A percentile compares a stretch with the other conserved stretches of the same genome.
Evolutionary conservation across 1,284 basidiomycete species (phyloP).

Genomic region (Puccinia novopanici): DNA sequence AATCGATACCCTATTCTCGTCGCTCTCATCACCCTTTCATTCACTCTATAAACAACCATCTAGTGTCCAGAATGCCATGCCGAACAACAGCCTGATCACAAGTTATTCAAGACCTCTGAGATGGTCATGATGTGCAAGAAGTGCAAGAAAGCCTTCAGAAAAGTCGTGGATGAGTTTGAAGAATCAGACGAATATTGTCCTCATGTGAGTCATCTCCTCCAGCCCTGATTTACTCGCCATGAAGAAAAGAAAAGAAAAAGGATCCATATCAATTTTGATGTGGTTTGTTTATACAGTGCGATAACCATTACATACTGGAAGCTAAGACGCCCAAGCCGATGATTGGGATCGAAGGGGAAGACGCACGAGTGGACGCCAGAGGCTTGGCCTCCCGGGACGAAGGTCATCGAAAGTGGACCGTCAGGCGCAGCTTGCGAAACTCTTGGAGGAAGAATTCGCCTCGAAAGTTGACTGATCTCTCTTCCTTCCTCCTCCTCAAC

Average conservation of each 20-base stretch:
- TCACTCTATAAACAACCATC: background rate
- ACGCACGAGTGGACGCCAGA: slow-evolving; percentile 29
- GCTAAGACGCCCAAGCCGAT: slow-evolving; percentile 44
- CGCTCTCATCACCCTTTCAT: too few species aligned
- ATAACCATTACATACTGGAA: slow-evolving; percentile 48
- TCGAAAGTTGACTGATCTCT: slow-evolving; percentile 23
- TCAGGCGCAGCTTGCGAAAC: slow-evolving; percentile 14
- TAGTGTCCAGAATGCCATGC: slow-evolving; percentile 87
- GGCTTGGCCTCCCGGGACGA: slow-evolving; percentile 33
- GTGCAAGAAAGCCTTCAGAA: slow-evolving; percentile 94
- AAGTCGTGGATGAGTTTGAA: slow-evolving; percentile 86
- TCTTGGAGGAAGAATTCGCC: slow-evolving; percentile 41
- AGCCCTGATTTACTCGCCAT: background rate
- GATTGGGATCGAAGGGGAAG: slow-evolving; percentile 49
- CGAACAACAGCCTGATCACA: slow-evolving; percentile 72
- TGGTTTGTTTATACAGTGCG: slow-evolving; percentile 23
- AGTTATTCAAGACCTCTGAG: slow-evolving; percentile 75
- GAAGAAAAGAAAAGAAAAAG: background rate
- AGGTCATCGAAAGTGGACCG: slow-evolving; percentile 14
- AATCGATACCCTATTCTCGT: too few species aligned
- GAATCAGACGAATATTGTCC: slow-evolving; percentile 98
- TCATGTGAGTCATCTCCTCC: slow-evolving; percentile 61
- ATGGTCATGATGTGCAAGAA: slow-evolving; percentile 97
- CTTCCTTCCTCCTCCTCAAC: background rate
- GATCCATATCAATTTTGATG: too few species aligned